Conservation (phyloP, 2,329 filamentous ascomycete genomes). For the Curvularia spicifera region DNA sequence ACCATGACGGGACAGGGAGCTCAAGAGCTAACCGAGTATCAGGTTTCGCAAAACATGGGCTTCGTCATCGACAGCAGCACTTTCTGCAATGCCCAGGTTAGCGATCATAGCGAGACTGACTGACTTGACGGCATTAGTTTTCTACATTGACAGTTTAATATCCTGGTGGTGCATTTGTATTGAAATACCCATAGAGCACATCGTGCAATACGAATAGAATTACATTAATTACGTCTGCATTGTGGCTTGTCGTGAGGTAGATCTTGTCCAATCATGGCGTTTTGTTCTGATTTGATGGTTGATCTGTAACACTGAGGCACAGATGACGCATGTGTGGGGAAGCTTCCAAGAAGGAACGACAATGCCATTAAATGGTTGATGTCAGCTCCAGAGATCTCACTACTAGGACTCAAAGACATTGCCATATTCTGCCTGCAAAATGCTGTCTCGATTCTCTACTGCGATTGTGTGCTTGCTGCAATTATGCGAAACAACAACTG, state of each 20-base stretch:
- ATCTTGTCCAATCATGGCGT: conserved; percentile 19
- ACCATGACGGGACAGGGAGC: conserved; percentile 52
- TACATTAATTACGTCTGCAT: conserved; percentile 10
- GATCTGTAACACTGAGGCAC: conserved; percentile 36
- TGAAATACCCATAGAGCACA: conserved; percentile 15
- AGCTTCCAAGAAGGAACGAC: conserved; percentile 18
- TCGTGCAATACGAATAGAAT: conserved; percentile 9
- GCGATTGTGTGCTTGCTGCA: conserved; percentile 27
- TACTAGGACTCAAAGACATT: background rate
- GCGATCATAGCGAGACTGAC: conserved; percentile 7
- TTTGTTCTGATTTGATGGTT: conserved; percentile 1
- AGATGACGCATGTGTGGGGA: conserved; percentile 32
- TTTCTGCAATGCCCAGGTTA: conserved; percentile 35
- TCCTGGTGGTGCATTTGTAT: conserved; percentile 1
- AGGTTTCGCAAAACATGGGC: conserved; percentile 53
- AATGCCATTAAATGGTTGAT: background rate
- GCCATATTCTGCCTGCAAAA: conserved; percentile 10
- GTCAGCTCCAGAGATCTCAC: background rate
- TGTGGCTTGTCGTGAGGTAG: conserved; percentile 9
- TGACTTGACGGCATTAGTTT: background rate
- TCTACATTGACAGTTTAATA: background rate
- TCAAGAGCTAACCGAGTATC: conserved; percentile 51
- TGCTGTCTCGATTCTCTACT: conserved; percentile 22
- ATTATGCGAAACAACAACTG: conserved; percentile 20
- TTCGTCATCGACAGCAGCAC: conserved; percentile 50